Evolutionary conservation across 345 rosid genomes (phyloP), one percentile per base, ranked within the genome.

Genomic region (Jatropha curcas): DNA sequence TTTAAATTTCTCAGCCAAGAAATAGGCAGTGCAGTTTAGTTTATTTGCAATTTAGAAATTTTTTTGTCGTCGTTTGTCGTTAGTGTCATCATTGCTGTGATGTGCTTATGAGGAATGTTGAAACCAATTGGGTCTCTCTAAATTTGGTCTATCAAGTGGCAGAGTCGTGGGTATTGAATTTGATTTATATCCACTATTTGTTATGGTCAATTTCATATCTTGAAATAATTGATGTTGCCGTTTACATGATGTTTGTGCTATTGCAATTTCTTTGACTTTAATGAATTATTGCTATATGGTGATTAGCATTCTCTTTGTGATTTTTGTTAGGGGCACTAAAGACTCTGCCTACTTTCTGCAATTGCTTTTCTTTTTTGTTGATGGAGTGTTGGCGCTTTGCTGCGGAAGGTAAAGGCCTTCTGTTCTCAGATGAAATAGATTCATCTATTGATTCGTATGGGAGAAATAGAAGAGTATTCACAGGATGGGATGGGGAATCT

Each of bases 371-470:
- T 66, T 25, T 53, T 66, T 48, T 67, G 66, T 51, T 59, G 60
- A 86, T 86, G 90, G 92, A 88, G 66, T 80, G 84, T 56, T 88
- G 92, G 92, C 79, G 79, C 70, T 83, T 74, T 68, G 72, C 63
- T 43, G 31, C 77, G 52, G 84, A 84, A 71, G 88, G 83, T n/a
- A 83, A 77, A 71, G 77, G 74, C 67, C 45, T 71, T 77, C 37
- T 73, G 68, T 78, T 84, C 67, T 46, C 82, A 3, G 84, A 77
- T 65, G 89, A 70, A 76, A 46, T 83, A n/a, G 81, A 84, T 73
- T 65, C 76, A 5, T 78, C 87, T 27, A 73, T 71, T 73, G 87
- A 84, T 76, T 61, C 83, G 41, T 75, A 71, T 72, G 46, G 76
- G 60, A 79, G 81, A 74, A 74, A 60, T 78, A 72, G 76, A 65